Evolutionary conservation across 2,329 filamentous ascomycete genomes (phyloP).

Genomic region (Teratosphaeria epicoccoides): DNA sequence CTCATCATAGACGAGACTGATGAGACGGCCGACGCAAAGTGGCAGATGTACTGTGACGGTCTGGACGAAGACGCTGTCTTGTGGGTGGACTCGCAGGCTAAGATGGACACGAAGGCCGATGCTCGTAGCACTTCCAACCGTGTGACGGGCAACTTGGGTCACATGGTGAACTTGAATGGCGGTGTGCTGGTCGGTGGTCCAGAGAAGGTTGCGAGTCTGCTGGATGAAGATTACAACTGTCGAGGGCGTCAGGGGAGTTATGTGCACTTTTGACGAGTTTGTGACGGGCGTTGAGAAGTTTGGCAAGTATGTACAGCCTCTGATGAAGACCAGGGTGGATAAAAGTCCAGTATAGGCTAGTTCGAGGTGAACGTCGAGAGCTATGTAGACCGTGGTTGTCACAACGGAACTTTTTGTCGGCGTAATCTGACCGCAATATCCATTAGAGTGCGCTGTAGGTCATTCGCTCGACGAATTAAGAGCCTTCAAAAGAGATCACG

Average conservation of each 20-base stretch:
- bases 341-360: not conserved
- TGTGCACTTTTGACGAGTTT: conserved; percentile 9
- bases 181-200: conserved; percentile 5
- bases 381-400: too few relatives aligned
- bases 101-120: conserved; percentile 10
- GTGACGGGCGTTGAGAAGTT: conserved; percentile 7
- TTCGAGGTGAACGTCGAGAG: too few relatives aligned
- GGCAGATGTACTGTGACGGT: conserved; percentile 8
- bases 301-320: conserved; percentile 8
- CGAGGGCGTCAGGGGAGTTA: conserved; percentile 7
- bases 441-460: too few relatives aligned
- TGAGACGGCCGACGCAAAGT: conserved; percentile 7
- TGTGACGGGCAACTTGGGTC: conserved; percentile 1
- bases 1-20: conserved; percentile 8
- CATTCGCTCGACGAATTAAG: too few relatives aligned
- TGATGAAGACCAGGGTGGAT: not conserved
- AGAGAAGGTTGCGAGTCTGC: conserved; percentile 3
- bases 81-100: conserved; percentile 7
- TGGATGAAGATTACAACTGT: conserved; percentile 4
- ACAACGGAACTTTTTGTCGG: too few relatives aligned
- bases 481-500: too few relatives aligned
- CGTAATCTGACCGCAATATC: too few relatives aligned
- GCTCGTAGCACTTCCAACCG: conserved; percentile 4
- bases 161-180: conserved; percentile 8
- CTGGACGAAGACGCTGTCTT: conserved; percentile 8